These are phyloP conservation scores for Botryobasidium botryosum DNA, from an alignment of 768 basidiomycete genomes.

Conservation along the genomic window DNA sequence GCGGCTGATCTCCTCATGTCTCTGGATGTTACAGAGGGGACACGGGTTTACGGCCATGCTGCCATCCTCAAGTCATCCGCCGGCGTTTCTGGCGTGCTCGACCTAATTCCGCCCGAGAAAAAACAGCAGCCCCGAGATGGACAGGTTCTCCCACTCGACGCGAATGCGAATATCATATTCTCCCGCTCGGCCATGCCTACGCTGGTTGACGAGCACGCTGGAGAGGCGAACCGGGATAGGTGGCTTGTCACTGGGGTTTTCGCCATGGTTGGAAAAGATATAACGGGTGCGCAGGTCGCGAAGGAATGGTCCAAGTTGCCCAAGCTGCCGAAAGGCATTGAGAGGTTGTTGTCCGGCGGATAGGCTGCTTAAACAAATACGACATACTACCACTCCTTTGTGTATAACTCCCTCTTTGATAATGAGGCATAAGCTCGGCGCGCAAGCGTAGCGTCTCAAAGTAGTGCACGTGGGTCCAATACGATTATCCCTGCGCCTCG, in stretches of 20 bases:
- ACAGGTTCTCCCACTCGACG: conserved; percentile 43
- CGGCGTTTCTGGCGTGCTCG: conserved; percentile 45
- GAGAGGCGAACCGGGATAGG: conserved; percentile 23
- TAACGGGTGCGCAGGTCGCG: not conserved
- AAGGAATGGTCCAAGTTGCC: not conserved
- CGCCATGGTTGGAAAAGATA: conserved; percentile 27
- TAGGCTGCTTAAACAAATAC: too few relatives aligned
- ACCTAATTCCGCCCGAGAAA: conserved; percentile 21
- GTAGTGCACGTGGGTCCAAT: too few relatives aligned
- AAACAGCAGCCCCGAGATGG: conserved; percentile 18
- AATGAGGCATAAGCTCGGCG: too few relatives aligned
- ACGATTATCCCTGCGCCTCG: too few relatives aligned
- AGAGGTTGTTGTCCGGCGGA: not conserved
- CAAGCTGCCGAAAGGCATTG: not conserved
- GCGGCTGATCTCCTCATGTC: conserved; percentile 13
- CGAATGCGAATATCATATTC: conserved; percentile 54
- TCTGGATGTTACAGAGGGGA: conserved; percentile 22
- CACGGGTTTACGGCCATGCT: conserved; percentile 29
- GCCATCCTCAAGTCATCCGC: conserved; percentile 40
- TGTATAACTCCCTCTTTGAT: too few relatives aligned
- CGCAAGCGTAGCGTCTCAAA: too few relatives aligned
- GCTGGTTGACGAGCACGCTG: conserved; percentile 30
- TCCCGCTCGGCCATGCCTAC: conserved; percentile 53
- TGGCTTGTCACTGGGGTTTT: conserved; percentile 57
- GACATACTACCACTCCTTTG: too few relatives aligned